Evolutionary conservation across 345 rosid species (phyloP), one percentile per base, ranked within the genome.

Genomic region (Anastatica hierochuntica): DNA sequence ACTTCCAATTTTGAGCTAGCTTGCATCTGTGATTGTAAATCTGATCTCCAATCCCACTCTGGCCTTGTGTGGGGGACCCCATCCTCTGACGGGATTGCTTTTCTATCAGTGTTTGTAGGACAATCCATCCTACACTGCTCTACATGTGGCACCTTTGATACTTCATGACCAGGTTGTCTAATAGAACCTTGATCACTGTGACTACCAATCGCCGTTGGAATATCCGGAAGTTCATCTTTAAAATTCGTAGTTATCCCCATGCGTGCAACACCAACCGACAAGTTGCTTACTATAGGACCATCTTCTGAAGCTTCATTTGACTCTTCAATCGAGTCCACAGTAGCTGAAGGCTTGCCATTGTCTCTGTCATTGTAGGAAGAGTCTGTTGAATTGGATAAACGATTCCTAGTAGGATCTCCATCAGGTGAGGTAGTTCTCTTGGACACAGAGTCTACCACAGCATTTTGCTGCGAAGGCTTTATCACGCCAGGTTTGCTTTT

Each of bases 111-210:
- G 39, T 60, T 29, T 61, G 26, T 47, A 49, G 43, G 30, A 42
- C 68, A 49, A 36, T 76, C 53, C 49, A 77, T 70, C 60, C 48
- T 49, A 62, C 33, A 54, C 34, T 60, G 64, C 53, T 75, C 82
- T 34, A 50, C 33, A 43, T 39, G 57, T 30, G 62, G 48, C 43
- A 63, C 74, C 58, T 60, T 79, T 38, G 67, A 44, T 35, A 49
- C 68, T 59, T 51, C 76, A 60, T 41, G 67, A 48, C 58, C 52
- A 57, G 75, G 67, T 14, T 66, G 78, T 64, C 68, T 77, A 37
- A 63, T 58, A 56, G 68, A 35, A 59, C 68, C 69, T 14, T 70
- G 68, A 64, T 84, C 84, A 42, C 77, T 49, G 46, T 56, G 23
- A 36, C 60, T 53, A 62, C 69, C 57, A 48, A 18, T 56, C 23